These are phyloP conservation scores for Ophiostoma sp. DNA, from an alignment of 2,329 filamentous ascomycete genomes.

Conservation along the genomic window DNA sequence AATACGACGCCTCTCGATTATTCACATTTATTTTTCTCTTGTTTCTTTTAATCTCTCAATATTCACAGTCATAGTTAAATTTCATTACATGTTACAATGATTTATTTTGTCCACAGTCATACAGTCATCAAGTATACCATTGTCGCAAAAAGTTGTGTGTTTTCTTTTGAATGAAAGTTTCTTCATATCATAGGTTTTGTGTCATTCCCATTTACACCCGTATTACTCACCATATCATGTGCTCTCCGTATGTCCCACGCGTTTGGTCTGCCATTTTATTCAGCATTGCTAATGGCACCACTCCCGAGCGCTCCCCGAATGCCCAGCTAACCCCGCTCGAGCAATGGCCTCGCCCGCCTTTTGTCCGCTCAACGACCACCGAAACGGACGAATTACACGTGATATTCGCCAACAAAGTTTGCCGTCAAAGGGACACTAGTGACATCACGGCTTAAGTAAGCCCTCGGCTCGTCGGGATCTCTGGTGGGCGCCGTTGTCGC, in stretches of 20 bases:
- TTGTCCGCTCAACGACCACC: not conserved
- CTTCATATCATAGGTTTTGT: not conserved
- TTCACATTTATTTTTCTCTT: not conserved
- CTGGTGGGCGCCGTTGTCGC: not conserved
- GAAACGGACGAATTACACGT: conserved; percentile 3
- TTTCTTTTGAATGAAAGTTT: not conserved
- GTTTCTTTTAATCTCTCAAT: not conserved
- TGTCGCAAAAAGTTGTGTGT: not conserved
- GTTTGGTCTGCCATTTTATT: not conserved
- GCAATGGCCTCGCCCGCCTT: not conserved
- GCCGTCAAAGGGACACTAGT: not conserved
- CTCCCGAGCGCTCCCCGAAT: not conserved
- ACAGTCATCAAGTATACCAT: not conserved
- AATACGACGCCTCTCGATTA: too few relatives aligned
- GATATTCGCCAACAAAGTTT: not conserved
- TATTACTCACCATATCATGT: conserved; percentile 4
- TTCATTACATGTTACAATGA: not conserved
- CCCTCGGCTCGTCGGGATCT: conserved; percentile 1
- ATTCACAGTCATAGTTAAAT: not conserved
- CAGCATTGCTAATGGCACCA: conserved; percentile 11
- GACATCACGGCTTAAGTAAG: conserved; percentile 17
- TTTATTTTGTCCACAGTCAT: not conserved
- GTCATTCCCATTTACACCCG: not conserved
- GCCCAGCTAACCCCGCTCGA: not conserved
- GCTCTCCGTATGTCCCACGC: not conserved